Conservation (phyloP, 169 alveolate genomes). For the Eimeria necatrix region DNA sequence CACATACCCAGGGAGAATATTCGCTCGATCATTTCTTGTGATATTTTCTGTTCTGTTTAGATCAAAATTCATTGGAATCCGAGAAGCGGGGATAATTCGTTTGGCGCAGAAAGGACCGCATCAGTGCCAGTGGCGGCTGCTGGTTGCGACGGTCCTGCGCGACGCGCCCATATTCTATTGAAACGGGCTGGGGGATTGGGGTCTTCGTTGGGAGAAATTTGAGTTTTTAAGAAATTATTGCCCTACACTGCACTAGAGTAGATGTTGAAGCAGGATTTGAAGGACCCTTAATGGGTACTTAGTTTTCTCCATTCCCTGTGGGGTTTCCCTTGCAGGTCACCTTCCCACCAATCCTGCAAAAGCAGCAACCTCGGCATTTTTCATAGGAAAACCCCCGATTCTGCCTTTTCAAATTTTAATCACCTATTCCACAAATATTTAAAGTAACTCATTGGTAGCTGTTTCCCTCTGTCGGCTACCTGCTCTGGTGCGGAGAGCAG, state of each 20-base stretch:
- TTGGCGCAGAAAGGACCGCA: no score
- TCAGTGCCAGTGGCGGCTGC: slow-evolving; percentile 65
- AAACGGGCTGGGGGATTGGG: not conserved
- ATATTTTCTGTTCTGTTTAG: no score
- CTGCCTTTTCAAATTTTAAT: no score
- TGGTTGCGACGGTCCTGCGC: slow-evolving; percentile 73
- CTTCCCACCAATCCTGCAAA: not conserved
- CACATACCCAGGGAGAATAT: no score
- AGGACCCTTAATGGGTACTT: slow-evolving; percentile 10
- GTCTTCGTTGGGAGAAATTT: not conserved
- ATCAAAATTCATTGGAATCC: no score
- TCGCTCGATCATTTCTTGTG: no score
- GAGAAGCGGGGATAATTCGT: no score
- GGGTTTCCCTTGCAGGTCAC: slow-evolving; percentile 64
- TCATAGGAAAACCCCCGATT: not conserved
- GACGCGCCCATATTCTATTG: slow-evolving; percentile 43
- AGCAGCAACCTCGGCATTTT: not conserved
- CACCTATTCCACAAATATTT: no score
- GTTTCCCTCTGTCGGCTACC: slow-evolving; percentile 32
- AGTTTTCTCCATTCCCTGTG: slow-evolving; percentile 44
- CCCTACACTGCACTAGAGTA: not conserved
- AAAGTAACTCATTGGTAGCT: not conserved
- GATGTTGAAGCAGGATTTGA: not conserved
- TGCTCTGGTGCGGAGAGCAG: slow-evolving; percentile 1
- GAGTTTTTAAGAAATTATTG: not conserved